Percentiles rank a stretch among this genome's conserved stretches.
Evolutionary conservation across 352 stramenopile genomes (phyloP).

Genomic region (Globisporangium nodosum): DNA sequence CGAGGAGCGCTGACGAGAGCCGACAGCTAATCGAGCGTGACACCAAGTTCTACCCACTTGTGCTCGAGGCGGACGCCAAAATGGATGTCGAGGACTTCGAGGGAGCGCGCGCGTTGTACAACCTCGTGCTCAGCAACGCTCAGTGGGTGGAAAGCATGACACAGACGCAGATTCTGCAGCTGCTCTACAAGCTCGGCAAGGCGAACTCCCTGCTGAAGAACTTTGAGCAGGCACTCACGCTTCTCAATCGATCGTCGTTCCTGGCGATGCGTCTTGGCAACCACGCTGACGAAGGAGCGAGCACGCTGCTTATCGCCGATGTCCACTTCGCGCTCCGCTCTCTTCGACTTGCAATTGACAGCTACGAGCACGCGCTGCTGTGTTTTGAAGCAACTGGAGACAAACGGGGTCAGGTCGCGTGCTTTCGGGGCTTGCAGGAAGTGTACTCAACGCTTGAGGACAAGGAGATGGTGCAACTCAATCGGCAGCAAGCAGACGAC

Average conservation of each 20-base stretch:
- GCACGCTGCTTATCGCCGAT: constrained; percentile 26
- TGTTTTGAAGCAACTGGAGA: constrained; percentile 47
- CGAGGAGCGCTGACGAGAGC: not conserved
- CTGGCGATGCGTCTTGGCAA: constrained; percentile 23
- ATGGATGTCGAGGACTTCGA: constrained; percentile 50
- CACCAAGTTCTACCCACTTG: constrained; percentile 30
- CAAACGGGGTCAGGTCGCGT: constrained; percentile 35
- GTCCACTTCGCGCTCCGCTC: constrained; percentile 34
- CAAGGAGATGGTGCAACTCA: constrained; percentile 34
- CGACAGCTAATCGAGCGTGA: constrained; percentile 17
- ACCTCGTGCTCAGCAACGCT: constrained; percentile 30
- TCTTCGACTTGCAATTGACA: constrained; percentile 41
- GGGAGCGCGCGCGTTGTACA: constrained; percentile 35
- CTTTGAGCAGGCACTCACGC: constrained; percentile 40
- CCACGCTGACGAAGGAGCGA: constrained; percentile 29
- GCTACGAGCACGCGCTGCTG: constrained; percentile 47
- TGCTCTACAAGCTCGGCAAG: constrained; percentile 37
- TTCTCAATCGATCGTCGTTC: constrained; percentile 42
- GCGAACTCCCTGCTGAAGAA: constrained; percentile 31
- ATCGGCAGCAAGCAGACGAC: constrained; percentile 48
- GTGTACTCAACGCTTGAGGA: constrained; percentile 46
- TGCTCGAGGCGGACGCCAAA: constrained; percentile 55
- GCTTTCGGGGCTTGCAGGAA: constrained; percentile 53
- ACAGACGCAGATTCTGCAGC: constrained; percentile 14
- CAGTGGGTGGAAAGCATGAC: constrained; percentile 37